Conservation (phyloP, 345 rosid species). For the Sisymbrium irio region DNA sequence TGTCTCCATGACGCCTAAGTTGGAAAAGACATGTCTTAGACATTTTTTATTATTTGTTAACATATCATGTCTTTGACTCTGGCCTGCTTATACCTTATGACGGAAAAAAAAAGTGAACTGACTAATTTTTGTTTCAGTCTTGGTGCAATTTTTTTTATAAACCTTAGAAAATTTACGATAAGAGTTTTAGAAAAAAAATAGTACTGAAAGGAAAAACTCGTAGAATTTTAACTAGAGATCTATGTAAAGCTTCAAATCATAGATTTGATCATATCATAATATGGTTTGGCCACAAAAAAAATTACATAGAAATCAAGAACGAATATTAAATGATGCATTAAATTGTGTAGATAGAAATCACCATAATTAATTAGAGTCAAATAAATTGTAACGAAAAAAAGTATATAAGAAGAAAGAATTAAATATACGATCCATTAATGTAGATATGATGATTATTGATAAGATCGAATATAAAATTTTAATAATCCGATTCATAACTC, state of each 20-base stretch:
- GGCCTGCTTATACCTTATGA: no score
- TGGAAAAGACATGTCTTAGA: background rate
- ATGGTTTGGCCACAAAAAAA: no score
- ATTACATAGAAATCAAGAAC: background rate
- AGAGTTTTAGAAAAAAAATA: no score
- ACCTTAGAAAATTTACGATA: background rate
- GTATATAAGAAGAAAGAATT: no score
- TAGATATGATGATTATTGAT: background rate
- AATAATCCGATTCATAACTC: background rate
- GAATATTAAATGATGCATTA: background rate
- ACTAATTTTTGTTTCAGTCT: no score
- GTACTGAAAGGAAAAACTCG: no score
- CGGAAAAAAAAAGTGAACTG: no score
- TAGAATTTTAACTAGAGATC: no score
- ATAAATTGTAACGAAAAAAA: background rate
- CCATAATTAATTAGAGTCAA: background rate
- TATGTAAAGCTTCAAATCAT: no score
- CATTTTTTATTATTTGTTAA: no score
- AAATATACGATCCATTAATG: slow-evolving; percentile 7
- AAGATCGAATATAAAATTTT: slow-evolving; percentile 4
- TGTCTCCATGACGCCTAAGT: background rate
- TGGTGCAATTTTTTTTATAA: no score
- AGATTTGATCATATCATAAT: background rate
- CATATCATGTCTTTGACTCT: no score
- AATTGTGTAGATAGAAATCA: background rate